Conservation (phyloP, 108 stramenopile species). For the Cylindrotheca closterium region DNA sequence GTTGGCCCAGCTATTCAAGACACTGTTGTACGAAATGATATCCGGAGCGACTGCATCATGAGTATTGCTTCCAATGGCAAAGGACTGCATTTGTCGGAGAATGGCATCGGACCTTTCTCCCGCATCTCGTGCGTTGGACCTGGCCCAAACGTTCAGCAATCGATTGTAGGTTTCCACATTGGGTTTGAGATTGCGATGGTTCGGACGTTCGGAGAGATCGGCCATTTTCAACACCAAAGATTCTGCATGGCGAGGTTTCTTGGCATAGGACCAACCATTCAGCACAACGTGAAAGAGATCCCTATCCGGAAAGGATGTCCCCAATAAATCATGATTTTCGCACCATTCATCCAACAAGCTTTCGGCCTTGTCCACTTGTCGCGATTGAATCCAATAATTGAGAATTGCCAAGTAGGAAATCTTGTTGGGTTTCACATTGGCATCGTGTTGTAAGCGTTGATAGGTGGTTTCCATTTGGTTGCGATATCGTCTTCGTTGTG, state of each 20-base stretch:
- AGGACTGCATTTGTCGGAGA: conserved; percentile 32
- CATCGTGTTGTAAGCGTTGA: conserved; percentile 4
- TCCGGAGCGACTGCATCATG: conserved; percentile 16
- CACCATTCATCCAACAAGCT: conserved; percentile 37
- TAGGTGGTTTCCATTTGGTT: background rate
- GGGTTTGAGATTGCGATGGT: conserved; percentile 35
- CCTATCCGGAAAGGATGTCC: background rate
- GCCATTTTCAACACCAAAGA: conserved; percentile 29
- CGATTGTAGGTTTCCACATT: conserved; percentile 34
- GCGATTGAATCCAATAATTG: conserved; percentile 19
- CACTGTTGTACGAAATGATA: conserved; percentile 28
- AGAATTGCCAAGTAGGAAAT: conserved; percentile 24
- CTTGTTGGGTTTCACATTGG: conserved; percentile 9
- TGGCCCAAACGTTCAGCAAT: conserved; percentile 35
- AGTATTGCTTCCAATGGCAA: conserved; percentile 5
- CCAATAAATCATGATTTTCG: conserved; percentile 1
- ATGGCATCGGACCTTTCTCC: conserved; percentile 31
- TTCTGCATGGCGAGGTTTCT: conserved; percentile 24
- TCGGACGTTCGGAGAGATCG: conserved; percentile 21
- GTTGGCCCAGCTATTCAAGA: conserved; percentile 36
- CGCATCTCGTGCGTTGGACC: conserved; percentile 16
- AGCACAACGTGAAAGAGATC: conserved; percentile 26
- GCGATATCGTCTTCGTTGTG: background rate
- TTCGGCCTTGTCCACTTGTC: conserved; percentile 40
- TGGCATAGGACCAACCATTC: conserved; percentile 12